These are phyloP conservation scores for Calonectria montana DNA, from an alignment of 2,329 filamentous ascomycete genomes.

Conservation along the genomic window DNA sequence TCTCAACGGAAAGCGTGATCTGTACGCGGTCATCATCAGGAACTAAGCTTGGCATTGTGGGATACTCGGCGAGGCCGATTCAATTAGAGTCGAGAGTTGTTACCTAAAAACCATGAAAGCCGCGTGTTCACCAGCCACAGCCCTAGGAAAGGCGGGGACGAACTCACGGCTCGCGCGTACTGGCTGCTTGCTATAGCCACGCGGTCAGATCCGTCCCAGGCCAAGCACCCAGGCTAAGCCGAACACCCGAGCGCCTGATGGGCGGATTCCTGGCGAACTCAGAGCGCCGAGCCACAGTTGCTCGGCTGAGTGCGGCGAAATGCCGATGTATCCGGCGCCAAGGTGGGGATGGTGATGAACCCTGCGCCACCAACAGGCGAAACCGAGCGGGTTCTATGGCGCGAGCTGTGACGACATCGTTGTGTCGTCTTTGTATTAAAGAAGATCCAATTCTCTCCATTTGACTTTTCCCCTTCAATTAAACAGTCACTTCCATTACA, in stretches of 20 bases:
- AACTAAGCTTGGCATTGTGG: constrained; percentile 2
- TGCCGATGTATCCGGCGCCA: constrained; percentile 24
- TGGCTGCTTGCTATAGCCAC: neutral
- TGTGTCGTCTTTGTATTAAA: constrained; percentile 15
- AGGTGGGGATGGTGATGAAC: constrained; percentile 2
- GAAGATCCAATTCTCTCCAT: neutral
- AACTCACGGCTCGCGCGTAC: neutral
- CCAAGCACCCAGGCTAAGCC: constrained; percentile 9
- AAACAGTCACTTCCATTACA: neutral
- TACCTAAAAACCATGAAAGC: neutral
- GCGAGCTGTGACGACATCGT: neutral
- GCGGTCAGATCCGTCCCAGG: neutral
- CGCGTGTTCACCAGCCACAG: constrained; percentile 7
- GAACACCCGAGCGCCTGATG: constrained; percentile 9
- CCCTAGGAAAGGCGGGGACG: neutral
- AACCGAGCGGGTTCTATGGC: neutral
- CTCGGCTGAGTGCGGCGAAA: constrained; percentile 6
- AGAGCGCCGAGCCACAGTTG: constrained; percentile 16
- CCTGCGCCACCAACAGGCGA: constrained; percentile 16
- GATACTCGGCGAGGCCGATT: neutral
- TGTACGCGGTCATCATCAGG: neutral
- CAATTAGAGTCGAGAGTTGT: neutral
- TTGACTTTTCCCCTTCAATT: neutral
- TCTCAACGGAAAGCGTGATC: neutral
- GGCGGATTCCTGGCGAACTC: neutral